Evolutionary conservation across 192 early-diverging fungal genomes (phyloP), one percentile per base, ranked within the genome.

Genomic region (Coemansia sp.): DNA sequence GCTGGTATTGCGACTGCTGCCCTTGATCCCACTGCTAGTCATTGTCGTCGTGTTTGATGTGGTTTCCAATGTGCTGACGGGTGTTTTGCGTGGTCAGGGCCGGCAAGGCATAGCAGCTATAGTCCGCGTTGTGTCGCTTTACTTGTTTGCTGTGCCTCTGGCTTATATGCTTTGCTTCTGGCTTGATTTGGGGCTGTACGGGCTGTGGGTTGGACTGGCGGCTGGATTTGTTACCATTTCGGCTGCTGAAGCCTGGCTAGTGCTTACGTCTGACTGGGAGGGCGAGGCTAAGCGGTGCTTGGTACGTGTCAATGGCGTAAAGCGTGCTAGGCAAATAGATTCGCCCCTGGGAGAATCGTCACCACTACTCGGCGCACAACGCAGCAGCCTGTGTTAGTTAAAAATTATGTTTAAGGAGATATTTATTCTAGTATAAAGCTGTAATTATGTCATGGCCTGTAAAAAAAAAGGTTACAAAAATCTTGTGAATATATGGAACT

Each of bases 181-280:
- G 25, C 50, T 82, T 14, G 67, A 66, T 8, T 70, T 77, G 76
- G 90, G 87, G 0, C 75, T 93, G 25, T 77, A 80, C 29, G 91
- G 91, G 3, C 71, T 93, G 27, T 93, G 91, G 91, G 55, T 70
- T 0, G 86, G 89, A 5, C 59, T 91, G 45, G 67, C 72, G 2
- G 58, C 58, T 5, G 80, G 80, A 0, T 82, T 82, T 63, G 72
- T 70, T 2, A 32, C 55, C 11, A 77, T 77, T 23, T 38, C 68
- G 5, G 41, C 39, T 5, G 69, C 80, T 5, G 80, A 82, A 39
- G 53, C 55, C 5, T 82, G 68, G 68, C 60, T 82, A 34, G 80
- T 82, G 50, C 63, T 68, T 25, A 29, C 66, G 2, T 77, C 80
- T 2, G 69, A 82, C 66, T 82, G 80, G 80, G 62, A 62, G 1